These are phyloP conservation scores for Tetradesmus obliquus DNA, from an alignment of 139 green algal genomes.

Conservation along the genomic window DNA sequence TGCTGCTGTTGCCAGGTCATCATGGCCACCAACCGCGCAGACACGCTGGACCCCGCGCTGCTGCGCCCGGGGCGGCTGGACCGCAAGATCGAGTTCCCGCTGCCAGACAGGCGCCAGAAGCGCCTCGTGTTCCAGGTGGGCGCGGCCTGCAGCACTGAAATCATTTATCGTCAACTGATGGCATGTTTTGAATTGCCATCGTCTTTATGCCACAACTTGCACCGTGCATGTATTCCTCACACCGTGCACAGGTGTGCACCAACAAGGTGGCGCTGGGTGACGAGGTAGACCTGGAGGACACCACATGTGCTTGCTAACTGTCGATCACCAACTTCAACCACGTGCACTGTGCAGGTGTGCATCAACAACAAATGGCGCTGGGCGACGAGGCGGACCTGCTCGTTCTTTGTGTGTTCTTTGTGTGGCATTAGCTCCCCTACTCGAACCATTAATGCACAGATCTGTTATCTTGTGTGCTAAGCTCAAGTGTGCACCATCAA, in stretches of 20 bases:
- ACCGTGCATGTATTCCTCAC: not conserved
- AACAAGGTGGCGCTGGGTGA: conserved; percentile 73
- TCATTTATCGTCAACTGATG: not conserved
- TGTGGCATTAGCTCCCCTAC: too few species aligned
- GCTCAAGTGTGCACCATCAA: too few species aligned
- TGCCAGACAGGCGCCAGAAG: conserved; percentile 98
- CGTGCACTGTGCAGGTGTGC: conserved; percentile 71
- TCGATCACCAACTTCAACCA: too few species aligned
- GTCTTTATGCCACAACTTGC: too few species aligned
- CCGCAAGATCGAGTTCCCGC: conserved; percentile 99
- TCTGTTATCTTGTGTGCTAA: too few species aligned
- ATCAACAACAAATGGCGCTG: conserved; percentile 97
- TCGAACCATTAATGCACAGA: too few species aligned
- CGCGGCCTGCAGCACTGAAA: too few species aligned
- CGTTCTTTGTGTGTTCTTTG: too few species aligned
- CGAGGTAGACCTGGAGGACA: conserved; percentile 75
- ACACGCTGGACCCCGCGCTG: conserved; percentile 98
- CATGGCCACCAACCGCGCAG: conserved; percentile 99
- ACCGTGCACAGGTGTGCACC: conserved; percentile 65
- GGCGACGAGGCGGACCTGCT: conserved; percentile 96
- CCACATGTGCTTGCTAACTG: conserved; percentile 51
- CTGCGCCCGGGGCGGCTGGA: conserved; percentile 97
- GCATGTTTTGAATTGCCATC: not conserved
- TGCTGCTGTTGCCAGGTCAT: conserved; percentile 81
- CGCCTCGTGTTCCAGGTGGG: conserved; percentile 97